Base-by-base conservation (phyloP, 306 rosid genomes). In the Pyrus betulifolia region DNA sequence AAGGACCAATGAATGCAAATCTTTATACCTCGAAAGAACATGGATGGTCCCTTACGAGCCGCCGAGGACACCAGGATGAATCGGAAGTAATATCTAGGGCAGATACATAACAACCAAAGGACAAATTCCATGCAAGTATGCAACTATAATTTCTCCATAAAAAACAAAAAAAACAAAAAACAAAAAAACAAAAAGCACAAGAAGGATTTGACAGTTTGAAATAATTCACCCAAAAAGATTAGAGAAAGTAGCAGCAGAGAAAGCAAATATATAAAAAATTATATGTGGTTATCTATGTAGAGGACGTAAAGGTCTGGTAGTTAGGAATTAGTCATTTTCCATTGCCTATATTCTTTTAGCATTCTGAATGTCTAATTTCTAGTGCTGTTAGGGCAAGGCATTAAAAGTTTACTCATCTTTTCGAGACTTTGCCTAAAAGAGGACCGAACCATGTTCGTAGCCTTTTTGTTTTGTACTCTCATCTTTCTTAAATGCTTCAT, bases 251-350 rank as follows among this genome's bases (percentile, higher is more conserved):
- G 54, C 54, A 4, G 54, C 17, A 4, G 19, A 5, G 21, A 49
- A 15, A 49, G 19, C 19, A 49, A 14, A 49, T 75, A 64, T 28
- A 70, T 64, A 74, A 23, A 22, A 82, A 61, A 78, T 60, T 64
- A 60, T 40, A 71, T 30, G 45, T 76, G 74, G 81, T 70, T 69
- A 27, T 74, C 49, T 78, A 74, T 79, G 80, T 75, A 72, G 84
- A 40, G 17, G 22, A 31, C 27, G 0, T 63, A 79, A 51, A 80
- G 82, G 65, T 25, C 1, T 70, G 40, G 70, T 79, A 18, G 83
- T 85, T 79, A 82, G 91, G 87, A 82, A 85, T 46, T 31, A 55
- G 83, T 84, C 93, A 79, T 81, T 87, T 85, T 88, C 93, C 21
- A 76, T 59, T 71, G 62, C 62, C 72, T 22, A 49, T 27, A 25